Evolutionary conservation across 495 filamentous ascomycete species (phyloP), one percentile per base, ranked within the genome.

Genomic region (Usnea hakonensis): DNA sequence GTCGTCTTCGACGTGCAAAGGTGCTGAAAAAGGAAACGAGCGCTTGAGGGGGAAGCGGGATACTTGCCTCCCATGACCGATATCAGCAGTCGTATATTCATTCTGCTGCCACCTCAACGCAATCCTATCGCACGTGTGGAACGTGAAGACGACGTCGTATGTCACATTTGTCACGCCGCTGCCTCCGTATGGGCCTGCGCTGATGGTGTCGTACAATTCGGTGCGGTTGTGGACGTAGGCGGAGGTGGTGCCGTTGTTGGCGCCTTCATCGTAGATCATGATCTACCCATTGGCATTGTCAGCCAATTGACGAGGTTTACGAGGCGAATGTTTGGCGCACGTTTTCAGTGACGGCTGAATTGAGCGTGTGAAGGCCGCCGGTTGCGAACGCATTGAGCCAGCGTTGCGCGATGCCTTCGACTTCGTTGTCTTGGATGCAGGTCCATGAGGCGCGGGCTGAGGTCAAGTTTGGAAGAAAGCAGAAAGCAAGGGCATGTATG

Each of bases 81-180:
- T 44, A n/a, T 43, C 33, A 14, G 46, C 28, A 6, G 64, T 66
- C 0, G 60, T 66, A 41, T 57, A 30, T 10, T 56, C 60, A 21
- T 62, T 66, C 37, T 66, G 53, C 33, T 63, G 64, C 64, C 60
- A 66, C 17, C 64, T 16, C 64, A 66, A 37, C 3, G 60, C 64
- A 32, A 66, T 63, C 2, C 55, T 36, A 56, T 66, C 60, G 48
- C 64, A 66, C 2, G 60, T 63, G 54, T 66, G 46, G 36, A 58
- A 63, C 16, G 64, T 66, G 60, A 66, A 63, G 14, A 66, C 21
- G 26, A 66, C 55, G 35, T 63, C 64, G 46, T 66, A 66, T 1
- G 59, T 66, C 0, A 66, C 64, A 7, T 66, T 59, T 1, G 50
- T 46, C 37, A 66, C 64, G 40, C 64, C 64, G 36, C 23, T 58